A percentile compares a stretch with the other conserved stretches of the same genome.
Conservation (phyloP, 108 stramenopile species). For the Seminavis robusta region DNA sequence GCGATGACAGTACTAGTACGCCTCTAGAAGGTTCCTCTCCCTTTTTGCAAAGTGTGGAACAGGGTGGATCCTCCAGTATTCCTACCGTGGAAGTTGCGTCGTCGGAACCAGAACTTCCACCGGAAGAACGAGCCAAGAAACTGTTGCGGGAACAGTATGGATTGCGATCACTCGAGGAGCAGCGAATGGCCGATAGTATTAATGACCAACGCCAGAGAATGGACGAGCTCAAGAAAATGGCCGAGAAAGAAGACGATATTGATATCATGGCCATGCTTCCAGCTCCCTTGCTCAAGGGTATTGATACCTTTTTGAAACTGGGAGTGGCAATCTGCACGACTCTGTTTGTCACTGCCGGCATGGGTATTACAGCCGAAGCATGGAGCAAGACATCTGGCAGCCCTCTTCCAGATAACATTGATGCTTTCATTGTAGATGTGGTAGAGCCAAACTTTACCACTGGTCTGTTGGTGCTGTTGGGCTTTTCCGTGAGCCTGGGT, state of each 20-base stretch:
- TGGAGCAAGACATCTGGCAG: constrained; percentile 57
- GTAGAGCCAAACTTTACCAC: constrained; percentile 87
- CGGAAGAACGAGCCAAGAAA: constrained; percentile 53
- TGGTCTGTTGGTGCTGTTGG: constrained; percentile 67
- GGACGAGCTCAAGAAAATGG: constrained; percentile 44
- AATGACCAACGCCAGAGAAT: constrained; percentile 45
- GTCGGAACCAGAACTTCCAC: constrained; percentile 16
- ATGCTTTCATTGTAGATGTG: constrained; percentile 56
- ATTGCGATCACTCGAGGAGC: constrained; percentile 67
- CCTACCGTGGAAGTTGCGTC: constrained; percentile 18
- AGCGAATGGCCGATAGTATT: constrained; percentile 41
- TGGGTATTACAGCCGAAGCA: constrained; percentile 75
- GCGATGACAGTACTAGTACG: no score
- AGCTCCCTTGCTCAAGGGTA: constrained; percentile 45
- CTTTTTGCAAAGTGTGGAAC: constrained; percentile 20
- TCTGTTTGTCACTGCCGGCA: constrained; percentile 63
- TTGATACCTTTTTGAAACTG: constrained; percentile 71
- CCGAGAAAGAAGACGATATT: constrained; percentile 51
- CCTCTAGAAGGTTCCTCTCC: no score
- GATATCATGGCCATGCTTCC: constrained; percentile 70
- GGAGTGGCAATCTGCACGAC: constrained; percentile 56
- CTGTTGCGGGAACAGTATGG: constrained; percentile 73
- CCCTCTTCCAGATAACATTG: constrained; percentile 54
- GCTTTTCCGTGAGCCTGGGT: constrained; percentile 72
- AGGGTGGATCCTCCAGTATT: constrained; percentile 28